Evolutionary conservation across 1,284 basidiomycete species (phyloP), one percentile per base, ranked within the genome.

Genomic region (Exobasidium cylindrosporum): DNA sequence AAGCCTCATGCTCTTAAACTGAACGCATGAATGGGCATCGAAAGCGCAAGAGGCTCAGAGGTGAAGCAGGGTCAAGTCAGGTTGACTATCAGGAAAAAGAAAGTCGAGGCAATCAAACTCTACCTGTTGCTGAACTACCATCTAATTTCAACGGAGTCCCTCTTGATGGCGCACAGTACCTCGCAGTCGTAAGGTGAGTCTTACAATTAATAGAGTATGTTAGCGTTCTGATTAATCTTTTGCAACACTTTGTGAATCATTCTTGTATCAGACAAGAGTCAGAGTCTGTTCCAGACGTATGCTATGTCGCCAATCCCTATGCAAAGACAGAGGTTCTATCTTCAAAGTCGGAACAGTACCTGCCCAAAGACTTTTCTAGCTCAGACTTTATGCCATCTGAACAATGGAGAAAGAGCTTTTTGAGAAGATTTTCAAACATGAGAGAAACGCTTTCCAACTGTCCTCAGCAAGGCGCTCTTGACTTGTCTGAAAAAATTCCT

Each of bases 151-250:
- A 65, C 30, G 76, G 74, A 2, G 59, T 73, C 1, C 74, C 76
- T 4, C 2, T 62, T 1, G 73, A 76, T 35, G 76, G 76, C 2
- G 67, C 66, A 46, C 64, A 74, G 55, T 78, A 78, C 46, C 64
- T 78, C 0, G 76, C 76, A 5, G 61, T 76, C 32, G 76, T 78
- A 21, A 61, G 75, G 61, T 64, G 57, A 60, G 66, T 67, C 13
- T 14, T n/a, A n/a, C n/a, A n/a, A n/a, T n/a, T n/a, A n/a, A n/a
- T n/a, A n/a, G n/a, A n/a, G n/a, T n/a, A n/a, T n/a, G n/a, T n/a
- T n/a, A n/a, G n/a, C n/a, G n/a, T n/a, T 44, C 43, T 13, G n/a
- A 14, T 14, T 23, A 44, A 44, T 13, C n/a, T 13, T 44, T 44
- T 13, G n/a, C 43, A 14, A 23, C n/a, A 44, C 43, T 44, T 13